Percentiles rank a stretch among this genome's conserved stretches.
These are phyloP conservation scores for Metschnikowia koreensis DNA, from an alignment of 805 yeast species.

Conservation along the genomic window DNA sequence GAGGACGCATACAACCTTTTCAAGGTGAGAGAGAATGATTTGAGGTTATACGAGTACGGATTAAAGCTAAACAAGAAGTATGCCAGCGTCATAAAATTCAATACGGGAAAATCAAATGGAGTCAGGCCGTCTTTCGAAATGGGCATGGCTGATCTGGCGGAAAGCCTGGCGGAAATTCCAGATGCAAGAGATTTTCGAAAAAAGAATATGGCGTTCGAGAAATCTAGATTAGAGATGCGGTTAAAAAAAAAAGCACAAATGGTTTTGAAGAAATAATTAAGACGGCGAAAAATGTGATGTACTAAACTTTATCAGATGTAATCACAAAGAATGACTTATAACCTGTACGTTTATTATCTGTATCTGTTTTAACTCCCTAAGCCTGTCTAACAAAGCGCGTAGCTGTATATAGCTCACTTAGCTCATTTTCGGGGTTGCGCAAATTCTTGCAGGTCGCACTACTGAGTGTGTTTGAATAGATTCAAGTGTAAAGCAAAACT, in stretches of 20 bases:
- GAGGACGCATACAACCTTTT: conserved; percentile 35
- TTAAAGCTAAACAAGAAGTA: conserved; percentile 37
- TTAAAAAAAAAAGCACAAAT: conserved; percentile 41
- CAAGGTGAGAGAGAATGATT: conserved; percentile 33
- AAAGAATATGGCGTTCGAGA: conserved; percentile 43
- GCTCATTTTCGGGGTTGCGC: neutral
- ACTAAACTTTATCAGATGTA: neutral
- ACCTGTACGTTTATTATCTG: too few relatives aligned
- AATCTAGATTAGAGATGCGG: conserved; percentile 45
- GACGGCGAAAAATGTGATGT: neutral
- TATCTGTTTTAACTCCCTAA: too few relatives aligned
- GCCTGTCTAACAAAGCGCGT: too few relatives aligned
- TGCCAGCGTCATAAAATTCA: conserved; percentile 35
- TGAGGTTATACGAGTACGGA: conserved; percentile 41
- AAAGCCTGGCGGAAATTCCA: conserved; percentile 6
- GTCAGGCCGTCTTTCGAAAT: neutral
- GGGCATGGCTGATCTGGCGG: neutral
- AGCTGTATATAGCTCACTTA: too few relatives aligned
- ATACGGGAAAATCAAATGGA: neutral
- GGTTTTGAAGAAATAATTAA: conserved; percentile 2
- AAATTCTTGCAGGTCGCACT: neutral
- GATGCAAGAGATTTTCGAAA: conserved; percentile 24
- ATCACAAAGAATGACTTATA: too few relatives aligned
- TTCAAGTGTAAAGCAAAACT: neutral
- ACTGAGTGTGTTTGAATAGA: neutral